A percentile compares a stretch with the other conserved stretches of the same genome.
Conservation (phyloP, 306 rosid species). For the Glycine latifolia region DNA sequence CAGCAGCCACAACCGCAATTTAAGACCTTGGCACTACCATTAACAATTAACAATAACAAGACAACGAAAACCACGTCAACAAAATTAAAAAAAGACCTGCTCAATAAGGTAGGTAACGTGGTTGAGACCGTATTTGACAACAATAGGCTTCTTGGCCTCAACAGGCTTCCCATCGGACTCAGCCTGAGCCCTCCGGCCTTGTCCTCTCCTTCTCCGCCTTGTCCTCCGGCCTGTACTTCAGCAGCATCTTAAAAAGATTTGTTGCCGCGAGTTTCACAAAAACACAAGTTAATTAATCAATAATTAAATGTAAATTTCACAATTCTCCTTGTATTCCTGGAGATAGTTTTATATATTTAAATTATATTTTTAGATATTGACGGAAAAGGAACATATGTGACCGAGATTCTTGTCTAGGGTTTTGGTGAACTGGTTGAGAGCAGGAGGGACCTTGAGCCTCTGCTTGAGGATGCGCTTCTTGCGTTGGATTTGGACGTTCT, state of each 20-base stretch:
- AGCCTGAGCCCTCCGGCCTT: slow-evolving; percentile 74
- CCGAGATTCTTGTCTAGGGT: slow-evolving; percentile 84
- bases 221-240: slow-evolving; percentile 84
- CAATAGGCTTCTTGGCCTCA: slow-evolving; percentile 77
- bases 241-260: slow-evolving; percentile 77
- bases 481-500: slow-evolving; percentile 74
- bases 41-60: neutral
- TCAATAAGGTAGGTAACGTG: slow-evolving; percentile 82
- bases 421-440: slow-evolving; percentile 81
- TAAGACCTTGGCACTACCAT: neutral
- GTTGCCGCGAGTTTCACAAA: slow-evolving; percentile 51
- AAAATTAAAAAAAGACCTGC: slow-evolving; percentile 49
- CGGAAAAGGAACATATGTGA: neutral
- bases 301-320: too few relatives aligned
- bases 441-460: slow-evolving; percentile 86
- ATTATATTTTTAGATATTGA: too few relatives aligned
- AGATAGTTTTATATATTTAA: too few relatives aligned
- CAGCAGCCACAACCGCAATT: neutral
- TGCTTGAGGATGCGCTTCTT: slow-evolving; percentile 83
- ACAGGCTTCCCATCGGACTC: slow-evolving; percentile 73
- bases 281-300: too few relatives aligned
- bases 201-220: slow-evolving; percentile 80
- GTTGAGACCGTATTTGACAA: slow-evolving; percentile 83
- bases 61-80: neutral
- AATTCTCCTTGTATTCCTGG: too few relatives aligned